phyloP scores from a whole-genome alignment of 345 rosid species.

The Gossypium arboreum region DNA sequence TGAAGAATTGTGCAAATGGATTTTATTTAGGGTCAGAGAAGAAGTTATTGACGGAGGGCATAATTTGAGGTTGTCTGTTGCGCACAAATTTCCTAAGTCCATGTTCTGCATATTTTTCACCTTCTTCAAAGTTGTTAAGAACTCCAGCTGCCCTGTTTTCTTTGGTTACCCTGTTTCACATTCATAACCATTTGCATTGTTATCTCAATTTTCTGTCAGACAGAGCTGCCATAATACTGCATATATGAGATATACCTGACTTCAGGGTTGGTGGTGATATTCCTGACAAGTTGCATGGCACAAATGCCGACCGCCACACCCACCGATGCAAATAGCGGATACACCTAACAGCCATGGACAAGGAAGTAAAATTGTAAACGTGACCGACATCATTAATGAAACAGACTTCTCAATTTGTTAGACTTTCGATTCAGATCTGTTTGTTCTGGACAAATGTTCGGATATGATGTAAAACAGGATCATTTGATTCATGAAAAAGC shows the following conservation, averaged over 20 bases:
- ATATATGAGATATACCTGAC: background rate
- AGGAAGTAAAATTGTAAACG: background rate
- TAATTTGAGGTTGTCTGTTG: constrained; percentile 39
- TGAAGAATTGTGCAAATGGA: background rate
- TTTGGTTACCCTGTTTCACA: constrained; percentile 34
- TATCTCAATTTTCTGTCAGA: background rate
- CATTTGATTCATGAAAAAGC: no score
- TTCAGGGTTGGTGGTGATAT: constrained; percentile 6
- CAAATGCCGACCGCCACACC: constrained; percentile 62
- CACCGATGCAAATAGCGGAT: constrained; percentile 49
- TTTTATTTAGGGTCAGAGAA: constrained; percentile 46
- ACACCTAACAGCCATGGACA: constrained; percentile 31
- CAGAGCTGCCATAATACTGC: no score
- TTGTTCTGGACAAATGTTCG: no score
- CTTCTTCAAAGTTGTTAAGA: constrained; percentile 51
- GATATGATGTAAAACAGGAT: no score
- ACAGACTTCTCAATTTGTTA: no score
- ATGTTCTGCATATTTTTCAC: constrained; percentile 54
- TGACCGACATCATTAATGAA: no score
- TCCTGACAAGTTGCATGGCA: constrained; percentile 12
- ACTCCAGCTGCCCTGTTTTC: constrained; percentile 56
- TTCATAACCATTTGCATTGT: background rate
- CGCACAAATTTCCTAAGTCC: constrained; percentile 45
- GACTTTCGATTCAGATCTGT: background rate
- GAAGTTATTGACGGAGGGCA: constrained; percentile 60